Evolutionary conservation across 805 yeast species (phyloP).

Genomic region (Ogataea pilisensis): DNA sequence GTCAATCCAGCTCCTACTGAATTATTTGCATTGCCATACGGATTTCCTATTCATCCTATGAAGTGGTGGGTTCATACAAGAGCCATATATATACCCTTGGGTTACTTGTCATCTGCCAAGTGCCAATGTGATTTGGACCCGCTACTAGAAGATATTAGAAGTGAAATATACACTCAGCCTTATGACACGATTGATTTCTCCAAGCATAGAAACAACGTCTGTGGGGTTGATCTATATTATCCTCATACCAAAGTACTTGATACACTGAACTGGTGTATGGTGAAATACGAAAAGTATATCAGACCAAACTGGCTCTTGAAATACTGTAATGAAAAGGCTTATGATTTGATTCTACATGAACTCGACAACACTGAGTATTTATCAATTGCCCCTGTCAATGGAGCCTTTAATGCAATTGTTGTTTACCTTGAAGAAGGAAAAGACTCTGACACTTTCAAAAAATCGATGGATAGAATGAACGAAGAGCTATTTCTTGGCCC

Average conservation of each 20-base stretch:
- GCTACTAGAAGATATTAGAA: conserved; percentile 59
- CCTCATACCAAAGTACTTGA: conserved; percentile 79
- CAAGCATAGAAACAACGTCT: conserved; percentile 73
- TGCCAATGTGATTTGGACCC: conserved; percentile 59
- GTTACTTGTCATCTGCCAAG: conserved; percentile 64
- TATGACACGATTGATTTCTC: conserved; percentile 66
- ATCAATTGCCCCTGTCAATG: conserved; percentile 91
- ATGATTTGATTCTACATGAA: conserved; percentile 69
- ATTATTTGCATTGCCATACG: conserved; percentile 81
- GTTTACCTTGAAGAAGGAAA: conserved; percentile 66
- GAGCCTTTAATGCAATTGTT: conserved; percentile 77
- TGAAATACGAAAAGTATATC: conserved; percentile 61
- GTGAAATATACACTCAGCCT: conserved; percentile 69
- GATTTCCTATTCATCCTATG: conserved; percentile 84
- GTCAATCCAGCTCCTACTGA: conserved; percentile 99
- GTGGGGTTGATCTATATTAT: conserved; percentile 89
- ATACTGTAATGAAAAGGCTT: conserved; percentile 47
- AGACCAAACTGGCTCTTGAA: conserved; percentile 73
- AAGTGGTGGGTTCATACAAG: conserved; percentile 99
- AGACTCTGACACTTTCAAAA: conserved; percentile 55
- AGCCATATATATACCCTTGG: conserved; percentile 82
- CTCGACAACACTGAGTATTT: conserved; percentile 71
- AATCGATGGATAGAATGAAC: conserved; percentile 54
- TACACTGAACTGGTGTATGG: conserved; percentile 53
- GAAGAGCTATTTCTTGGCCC: conserved; percentile 84